Evolutionary conservation across 495 filamentous ascomycete genomes (phyloP).

Genomic region (Podospora pseudopauciseta): DNA sequence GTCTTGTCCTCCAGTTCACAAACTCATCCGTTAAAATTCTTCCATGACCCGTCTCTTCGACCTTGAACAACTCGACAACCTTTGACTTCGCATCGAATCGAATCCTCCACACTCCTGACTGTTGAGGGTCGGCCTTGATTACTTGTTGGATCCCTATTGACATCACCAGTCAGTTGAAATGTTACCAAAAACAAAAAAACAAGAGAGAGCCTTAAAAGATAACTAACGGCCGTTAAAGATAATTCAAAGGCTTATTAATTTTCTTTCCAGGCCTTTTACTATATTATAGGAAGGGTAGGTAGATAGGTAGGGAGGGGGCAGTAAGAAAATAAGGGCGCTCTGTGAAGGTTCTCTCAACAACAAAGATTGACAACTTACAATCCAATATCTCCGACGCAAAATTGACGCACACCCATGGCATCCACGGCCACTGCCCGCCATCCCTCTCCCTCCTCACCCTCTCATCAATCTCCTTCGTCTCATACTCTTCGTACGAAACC

Average conservation of each 20-base stretch:
- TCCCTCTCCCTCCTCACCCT: slow-evolving; percentile 53
- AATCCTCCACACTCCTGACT: slow-evolving; percentile 73
- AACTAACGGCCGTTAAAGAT: no score
- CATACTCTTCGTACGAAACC: slow-evolving; percentile 65
- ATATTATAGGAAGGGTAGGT: no score
- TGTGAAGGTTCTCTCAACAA: no score
- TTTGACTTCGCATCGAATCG: slow-evolving; percentile 52
- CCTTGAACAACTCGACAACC: slow-evolving; percentile 65
- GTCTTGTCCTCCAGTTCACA: slow-evolving; percentile 64
- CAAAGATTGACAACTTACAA: slow-evolving; percentile 44
- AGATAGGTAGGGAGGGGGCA: no score
- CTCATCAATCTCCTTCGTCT: slow-evolving; percentile 70
- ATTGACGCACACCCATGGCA: slow-evolving; percentile 87
- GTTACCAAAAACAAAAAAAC: neutral
- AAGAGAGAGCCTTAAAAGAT: no score
- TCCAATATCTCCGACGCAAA: slow-evolving; percentile 74
- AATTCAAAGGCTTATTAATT: no score
- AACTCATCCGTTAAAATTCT: slow-evolving; percentile 75
- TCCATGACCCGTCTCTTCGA: slow-evolving; percentile 70
- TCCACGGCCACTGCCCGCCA: slow-evolving; percentile 65
- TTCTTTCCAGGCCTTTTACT: no score
- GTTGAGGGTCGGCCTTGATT: slow-evolving; percentile 52
- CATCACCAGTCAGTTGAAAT: neutral
- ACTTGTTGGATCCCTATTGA: slow-evolving; percentile 58
- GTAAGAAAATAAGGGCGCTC: no score